These are phyloP conservation scores for Bidens hawaiensis DNA, from an alignment of 140 eudicot species.

Conservation along the genomic window DNA sequence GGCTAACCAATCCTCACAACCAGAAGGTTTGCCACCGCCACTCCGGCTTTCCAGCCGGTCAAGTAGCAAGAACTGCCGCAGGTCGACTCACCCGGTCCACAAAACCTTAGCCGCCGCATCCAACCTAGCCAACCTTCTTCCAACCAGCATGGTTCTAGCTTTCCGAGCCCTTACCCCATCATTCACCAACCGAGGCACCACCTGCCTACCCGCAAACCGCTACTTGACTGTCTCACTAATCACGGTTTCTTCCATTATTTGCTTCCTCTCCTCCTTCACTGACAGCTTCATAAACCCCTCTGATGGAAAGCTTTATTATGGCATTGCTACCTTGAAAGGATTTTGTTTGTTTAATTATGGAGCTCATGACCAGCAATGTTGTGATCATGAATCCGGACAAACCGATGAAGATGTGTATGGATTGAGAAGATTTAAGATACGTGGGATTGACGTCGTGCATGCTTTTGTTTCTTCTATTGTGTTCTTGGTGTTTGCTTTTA, in stretches of 20 bases:
- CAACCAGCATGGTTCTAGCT: conserved; percentile 39
- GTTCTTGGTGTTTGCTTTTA: conserved; percentile 50
- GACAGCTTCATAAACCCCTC: conserved; percentile 37
- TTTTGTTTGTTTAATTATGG: conserved; percentile 40
- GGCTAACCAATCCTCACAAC: conserved; percentile 11
- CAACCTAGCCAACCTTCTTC: conserved; percentile 46
- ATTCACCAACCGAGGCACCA: conserved; percentile 42
- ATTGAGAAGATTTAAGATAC: conserved; percentile 24
- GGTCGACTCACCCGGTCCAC: conserved; percentile 19
- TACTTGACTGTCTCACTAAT: conserved; percentile 36
- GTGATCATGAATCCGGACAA: conserved; percentile 10
- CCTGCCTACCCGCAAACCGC: conserved; percentile 32
- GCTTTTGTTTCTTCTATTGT: conserved; percentile 46
- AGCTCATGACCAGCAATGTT: background rate
- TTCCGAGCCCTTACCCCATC: conserved; percentile 51
- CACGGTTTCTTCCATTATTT: conserved; percentile 24
- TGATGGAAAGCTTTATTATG: conserved; percentile 39
- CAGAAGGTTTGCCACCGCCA: background rate
- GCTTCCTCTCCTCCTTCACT: conserved; percentile 52
- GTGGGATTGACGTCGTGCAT: conserved; percentile 38
- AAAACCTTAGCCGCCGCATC: conserved; percentile 43
- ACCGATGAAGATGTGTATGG: background rate
- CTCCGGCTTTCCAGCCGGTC: background rate
- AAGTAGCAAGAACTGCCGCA: background rate
- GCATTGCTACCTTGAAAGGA: conserved; percentile 52